phyloP scores from a whole-genome alignment of 495 filamentous ascomycete genomes.

The Stereocaulon alpinum region DNA sequence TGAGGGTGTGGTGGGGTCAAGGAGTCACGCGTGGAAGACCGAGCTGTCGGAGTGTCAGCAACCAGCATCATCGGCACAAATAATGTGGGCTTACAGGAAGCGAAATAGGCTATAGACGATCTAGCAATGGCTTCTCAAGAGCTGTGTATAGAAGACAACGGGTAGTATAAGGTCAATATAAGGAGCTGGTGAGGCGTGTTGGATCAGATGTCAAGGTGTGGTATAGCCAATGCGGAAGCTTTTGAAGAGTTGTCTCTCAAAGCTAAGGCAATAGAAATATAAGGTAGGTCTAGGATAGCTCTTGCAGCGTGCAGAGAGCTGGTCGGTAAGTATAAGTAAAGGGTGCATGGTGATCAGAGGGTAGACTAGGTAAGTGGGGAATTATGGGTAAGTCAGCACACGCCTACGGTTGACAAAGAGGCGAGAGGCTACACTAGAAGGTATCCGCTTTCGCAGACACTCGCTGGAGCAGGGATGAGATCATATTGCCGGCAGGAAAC shows the following conservation, averaged over 20 bases:
- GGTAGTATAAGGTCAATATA: background rate
- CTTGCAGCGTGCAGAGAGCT: background rate
- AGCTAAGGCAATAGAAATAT: background rate
- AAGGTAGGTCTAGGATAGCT: background rate
- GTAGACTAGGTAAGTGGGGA: background rate
- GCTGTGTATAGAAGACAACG: background rate
- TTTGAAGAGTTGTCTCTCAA: background rate
- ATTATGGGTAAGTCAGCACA: background rate
- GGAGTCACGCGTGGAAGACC: too few relatives aligned
- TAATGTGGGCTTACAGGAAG: background rate
- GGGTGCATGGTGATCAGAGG: background rate
- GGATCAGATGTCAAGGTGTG: background rate
- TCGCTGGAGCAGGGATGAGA: background rate
- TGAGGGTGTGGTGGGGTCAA: too few relatives aligned
- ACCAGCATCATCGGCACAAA: too few relatives aligned
- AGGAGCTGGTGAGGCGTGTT: background rate
- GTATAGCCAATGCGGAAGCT: background rate
- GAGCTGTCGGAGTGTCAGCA: background rate
- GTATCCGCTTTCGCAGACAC: too few relatives aligned
- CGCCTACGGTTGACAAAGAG: background rate
- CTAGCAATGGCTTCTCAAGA: background rate
- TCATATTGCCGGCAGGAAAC: background rate
- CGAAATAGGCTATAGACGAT: background rate
- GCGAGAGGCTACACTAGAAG: background rate
- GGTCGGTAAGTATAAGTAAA: background rate